Percentiles rank a stretch among this genome's conserved stretches.
Conservation (phyloP, 2,329 filamentous ascomycete genomes). For the Colletotrichum sp. region DNA sequence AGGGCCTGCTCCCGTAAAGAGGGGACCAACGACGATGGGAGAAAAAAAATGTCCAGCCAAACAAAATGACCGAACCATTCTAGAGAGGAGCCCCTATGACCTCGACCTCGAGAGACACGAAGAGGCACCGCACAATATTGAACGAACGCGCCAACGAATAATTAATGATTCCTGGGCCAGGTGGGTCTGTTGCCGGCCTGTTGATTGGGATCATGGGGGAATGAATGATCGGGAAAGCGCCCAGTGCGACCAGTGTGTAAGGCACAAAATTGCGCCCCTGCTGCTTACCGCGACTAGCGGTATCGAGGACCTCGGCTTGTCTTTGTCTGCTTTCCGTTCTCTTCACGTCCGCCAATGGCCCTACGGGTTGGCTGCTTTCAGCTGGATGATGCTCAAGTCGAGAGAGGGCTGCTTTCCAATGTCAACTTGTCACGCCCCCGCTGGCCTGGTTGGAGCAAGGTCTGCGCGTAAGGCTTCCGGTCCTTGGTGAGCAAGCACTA, state of each 20-base stretch:
- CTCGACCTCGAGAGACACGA: constrained; percentile 1
- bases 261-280: background rate
- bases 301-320: constrained; percentile 12
- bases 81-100: background rate
- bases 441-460: background rate
- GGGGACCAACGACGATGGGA: background rate
- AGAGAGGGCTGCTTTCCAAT: background rate
- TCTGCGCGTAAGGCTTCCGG: constrained; percentile 16
- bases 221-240: constrained; percentile 26
- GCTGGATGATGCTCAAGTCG: background rate
- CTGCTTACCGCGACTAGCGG: constrained; percentile 11
- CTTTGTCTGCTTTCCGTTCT: background rate
- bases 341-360: background rate
- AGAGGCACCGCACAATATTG: background rate
- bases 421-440: background rate
- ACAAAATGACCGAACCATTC: background rate
- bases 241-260: constrained; percentile 24
- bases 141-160: constrained; percentile 10
- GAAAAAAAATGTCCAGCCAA: background rate
- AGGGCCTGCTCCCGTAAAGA: background rate
- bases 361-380: constrained; percentile 6
- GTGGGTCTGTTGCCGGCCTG: constrained; percentile 2
- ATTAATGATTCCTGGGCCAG: constrained; percentile 10
- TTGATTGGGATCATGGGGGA: constrained; percentile 7
- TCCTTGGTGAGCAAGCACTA: background rate